Percentiles rank a stretch among this genome's conserved stretches.
Conservation (phyloP, 352 stramenopile genomes). For the Aphanomyces invadans region DNA sequence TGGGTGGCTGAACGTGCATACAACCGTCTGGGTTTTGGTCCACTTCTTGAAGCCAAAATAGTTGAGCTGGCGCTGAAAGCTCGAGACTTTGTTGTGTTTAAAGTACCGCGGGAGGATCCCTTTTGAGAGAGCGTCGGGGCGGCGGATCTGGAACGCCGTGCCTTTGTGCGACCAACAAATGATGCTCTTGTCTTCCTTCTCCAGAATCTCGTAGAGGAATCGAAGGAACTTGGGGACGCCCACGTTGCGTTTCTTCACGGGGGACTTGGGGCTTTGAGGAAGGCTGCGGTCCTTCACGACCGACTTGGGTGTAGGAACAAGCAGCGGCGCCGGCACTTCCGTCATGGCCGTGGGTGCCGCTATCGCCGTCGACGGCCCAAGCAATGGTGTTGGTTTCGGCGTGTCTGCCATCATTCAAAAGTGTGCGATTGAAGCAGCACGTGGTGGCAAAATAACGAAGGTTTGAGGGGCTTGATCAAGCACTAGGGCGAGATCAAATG, state of each 20-base stretch:
- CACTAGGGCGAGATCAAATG: too few species aligned
- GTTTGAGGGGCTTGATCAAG: too few species aligned
- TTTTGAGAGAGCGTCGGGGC: slow-evolving; percentile 45
- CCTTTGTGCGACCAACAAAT: slow-evolving; percentile 60
- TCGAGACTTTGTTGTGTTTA: slow-evolving; percentile 76
- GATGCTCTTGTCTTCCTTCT: slow-evolving; percentile 44
- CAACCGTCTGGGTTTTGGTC: slow-evolving; percentile 70
- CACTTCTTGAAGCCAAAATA: slow-evolving; percentile 81
- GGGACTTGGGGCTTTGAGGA: slow-evolving; percentile 2
- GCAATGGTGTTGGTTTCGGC: not conserved
- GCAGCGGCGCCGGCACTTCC: not conserved
- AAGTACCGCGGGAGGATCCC: slow-evolving; percentile 64
- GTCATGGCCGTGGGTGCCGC: not conserved
- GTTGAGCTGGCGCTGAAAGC: slow-evolving; percentile 69
- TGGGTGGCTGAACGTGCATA: slow-evolving; percentile 67
- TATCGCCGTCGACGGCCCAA: not conserved
- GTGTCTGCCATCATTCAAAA: slow-evolving; percentile 1
- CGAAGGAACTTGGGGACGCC: slow-evolving; percentile 60
- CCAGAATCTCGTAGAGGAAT: slow-evolving; percentile 65
- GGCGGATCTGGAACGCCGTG: slow-evolving; percentile 64
- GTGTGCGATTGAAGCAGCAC: not conserved
- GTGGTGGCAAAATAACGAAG: not conserved
- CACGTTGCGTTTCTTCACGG: slow-evolving; percentile 40
- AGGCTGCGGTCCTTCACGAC: not conserved
- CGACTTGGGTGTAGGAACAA: not conserved